These are phyloP conservation scores for Metschnikowia noctiluminum DNA, from an alignment of 805 yeast genomes.

Conservation along the genomic window DNA sequence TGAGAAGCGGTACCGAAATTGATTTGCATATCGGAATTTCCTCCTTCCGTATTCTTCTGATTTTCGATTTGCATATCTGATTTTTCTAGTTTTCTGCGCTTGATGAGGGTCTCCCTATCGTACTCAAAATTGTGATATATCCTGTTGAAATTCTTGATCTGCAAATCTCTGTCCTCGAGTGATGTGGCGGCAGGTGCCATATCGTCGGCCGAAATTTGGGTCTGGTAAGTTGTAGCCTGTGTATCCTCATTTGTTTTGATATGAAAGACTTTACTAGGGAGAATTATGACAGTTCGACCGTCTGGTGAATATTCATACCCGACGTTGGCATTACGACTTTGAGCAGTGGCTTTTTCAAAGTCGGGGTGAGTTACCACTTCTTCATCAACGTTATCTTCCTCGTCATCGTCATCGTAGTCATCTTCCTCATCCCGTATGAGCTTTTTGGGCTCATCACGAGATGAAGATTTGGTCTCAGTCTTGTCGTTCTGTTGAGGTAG, in stretches of 20 bases:
- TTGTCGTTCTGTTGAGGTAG: conserved; percentile 4
- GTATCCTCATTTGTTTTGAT: conserved; percentile 7
- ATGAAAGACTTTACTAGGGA: conserved; percentile 30
- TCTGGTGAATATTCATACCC: conserved; percentile 23
- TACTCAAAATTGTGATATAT: conserved; percentile 75
- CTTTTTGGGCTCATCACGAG: neutral
- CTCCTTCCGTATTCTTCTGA: conserved; percentile 13
- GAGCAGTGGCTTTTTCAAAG: neutral
- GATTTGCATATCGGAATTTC: conserved; percentile 37
- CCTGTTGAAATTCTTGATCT: conserved; percentile 64
- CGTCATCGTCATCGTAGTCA: conserved; percentile 22
- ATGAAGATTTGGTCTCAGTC: neutral
- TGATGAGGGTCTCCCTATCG: conserved; percentile 70
- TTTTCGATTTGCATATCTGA: conserved; percentile 67
- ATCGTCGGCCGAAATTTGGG: conserved; percentile 11
- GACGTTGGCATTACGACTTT: neutral
- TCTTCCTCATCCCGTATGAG: conserved; percentile 17
- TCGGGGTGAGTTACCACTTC: neutral
- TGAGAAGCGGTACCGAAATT: conserved; percentile 38
- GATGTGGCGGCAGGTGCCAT: conserved; percentile 12
- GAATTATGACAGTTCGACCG: conserved; percentile 29
- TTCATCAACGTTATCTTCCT: conserved; percentile 13
- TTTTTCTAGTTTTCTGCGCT: conserved; percentile 73
- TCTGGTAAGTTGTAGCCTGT: conserved; percentile 10
- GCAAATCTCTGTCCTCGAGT: conserved; percentile 38